phyloP scores from a whole-genome alignment of 371 early-diverging fungal species.

The Mucor plumbeus region DNA sequence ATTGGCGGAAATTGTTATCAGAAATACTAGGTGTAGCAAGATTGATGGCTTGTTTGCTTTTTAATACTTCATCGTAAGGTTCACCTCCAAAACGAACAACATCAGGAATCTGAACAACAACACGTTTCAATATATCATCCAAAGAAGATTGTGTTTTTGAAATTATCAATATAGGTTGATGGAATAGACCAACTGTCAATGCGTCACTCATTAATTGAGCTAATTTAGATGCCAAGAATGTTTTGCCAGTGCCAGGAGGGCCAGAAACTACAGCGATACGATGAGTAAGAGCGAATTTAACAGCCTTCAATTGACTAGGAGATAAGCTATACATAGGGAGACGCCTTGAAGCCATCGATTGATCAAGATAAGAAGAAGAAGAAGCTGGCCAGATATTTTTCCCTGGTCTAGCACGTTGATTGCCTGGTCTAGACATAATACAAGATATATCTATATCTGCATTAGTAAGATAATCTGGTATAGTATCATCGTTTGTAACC shows the following conservation, averaged over 20 bases:
- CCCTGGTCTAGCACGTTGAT: slow-evolving; percentile 15
- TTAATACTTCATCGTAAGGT: slow-evolving; percentile 13
- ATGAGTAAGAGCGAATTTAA: slow-evolving; percentile 41
- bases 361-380: slow-evolving; percentile 8
- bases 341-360: slow-evolving; percentile 11
- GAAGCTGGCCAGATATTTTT: slow-evolving; percentile 38
- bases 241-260: slow-evolving; percentile 50
- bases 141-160: slow-evolving; percentile 33
- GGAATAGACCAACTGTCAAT: slow-evolving; percentile 29
- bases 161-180: slow-evolving; percentile 42
- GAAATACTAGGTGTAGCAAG: slow-evolving; percentile 10
- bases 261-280: slow-evolving; percentile 45
- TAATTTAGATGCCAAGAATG: slow-evolving; percentile 41
- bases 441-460: slow-evolving; percentile 37
- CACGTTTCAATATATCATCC: slow-evolving; percentile 28
- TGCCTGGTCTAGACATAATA: slow-evolving; percentile 23
- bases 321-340: slow-evolving; percentile 37
- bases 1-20: slow-evolving; percentile 32
- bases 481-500: slow-evolving; percentile 11
- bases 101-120: slow-evolving; percentile 26
- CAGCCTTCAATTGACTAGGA: slow-evolving; percentile 39
- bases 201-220: slow-evolving; percentile 35
- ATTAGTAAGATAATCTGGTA: slow-evolving; percentile 36
- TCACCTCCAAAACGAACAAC: slow-evolving; percentile 37
- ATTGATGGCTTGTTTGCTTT: slow-evolving; percentile 23